Conservation (phyloP, 768 basidiomycete genomes). For the Daedaleopsis sinensis region DNA sequence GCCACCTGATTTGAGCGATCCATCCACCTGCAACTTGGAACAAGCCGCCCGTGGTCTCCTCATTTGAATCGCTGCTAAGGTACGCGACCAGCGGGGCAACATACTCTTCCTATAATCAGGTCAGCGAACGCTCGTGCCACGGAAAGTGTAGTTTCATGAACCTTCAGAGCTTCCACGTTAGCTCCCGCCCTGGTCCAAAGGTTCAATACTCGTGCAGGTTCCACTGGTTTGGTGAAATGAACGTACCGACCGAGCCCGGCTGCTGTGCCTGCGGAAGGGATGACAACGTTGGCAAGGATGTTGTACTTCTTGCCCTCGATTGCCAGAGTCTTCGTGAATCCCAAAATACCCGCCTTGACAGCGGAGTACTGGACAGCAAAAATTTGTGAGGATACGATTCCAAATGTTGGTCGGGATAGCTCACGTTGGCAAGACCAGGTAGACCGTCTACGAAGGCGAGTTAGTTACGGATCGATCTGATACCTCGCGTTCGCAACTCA, state of each 20-base stretch:
- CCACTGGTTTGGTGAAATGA: neutral
- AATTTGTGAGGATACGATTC: constrained; percentile 3
- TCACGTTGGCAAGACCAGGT: constrained; percentile 90
- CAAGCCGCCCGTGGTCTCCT: constrained; percentile 68
- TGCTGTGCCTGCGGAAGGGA: constrained; percentile 74
- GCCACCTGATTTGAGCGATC: constrained; percentile 93
- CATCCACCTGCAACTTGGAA: constrained; percentile 93
- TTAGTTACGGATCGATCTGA: neutral
- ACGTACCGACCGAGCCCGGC: constrained; percentile 37
- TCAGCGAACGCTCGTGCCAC: neutral
- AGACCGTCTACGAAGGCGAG: constrained; percentile 69
- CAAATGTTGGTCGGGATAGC: constrained; percentile 25
- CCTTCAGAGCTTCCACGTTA: constrained; percentile 90
- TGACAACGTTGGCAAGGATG: constrained; percentile 87
- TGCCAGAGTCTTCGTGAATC: constrained; percentile 86
- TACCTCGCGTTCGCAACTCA: constrained; percentile 42
- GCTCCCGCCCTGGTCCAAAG: constrained; percentile 28
- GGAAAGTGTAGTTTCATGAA: constrained; percentile 26
- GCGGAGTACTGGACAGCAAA: constrained; percentile 68
- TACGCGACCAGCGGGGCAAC: constrained; percentile 94
- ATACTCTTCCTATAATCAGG: constrained; percentile 71
- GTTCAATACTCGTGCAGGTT: neutral
- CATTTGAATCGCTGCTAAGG: constrained; percentile 81
- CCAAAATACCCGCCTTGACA: constrained; percentile 91
- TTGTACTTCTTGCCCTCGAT: constrained; percentile 92